Percentiles rank a stretch among this genome's conserved stretches.
These are phyloP conservation scores for Ceratobasidium sp. DNA, from an alignment of 1,284 basidiomycete species.

Conservation along the genomic window DNA sequence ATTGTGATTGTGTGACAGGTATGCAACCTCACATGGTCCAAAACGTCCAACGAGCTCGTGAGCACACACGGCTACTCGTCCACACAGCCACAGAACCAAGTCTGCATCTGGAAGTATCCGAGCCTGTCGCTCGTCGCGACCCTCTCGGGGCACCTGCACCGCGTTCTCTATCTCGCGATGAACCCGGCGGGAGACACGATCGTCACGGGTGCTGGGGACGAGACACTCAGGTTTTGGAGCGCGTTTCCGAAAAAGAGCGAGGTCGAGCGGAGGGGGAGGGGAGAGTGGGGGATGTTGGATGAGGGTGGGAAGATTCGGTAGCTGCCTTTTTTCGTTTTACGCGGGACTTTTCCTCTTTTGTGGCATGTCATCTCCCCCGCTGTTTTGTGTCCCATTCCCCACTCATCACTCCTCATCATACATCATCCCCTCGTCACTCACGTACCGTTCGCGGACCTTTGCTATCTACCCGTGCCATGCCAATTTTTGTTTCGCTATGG, in stretches of 20 bases:
- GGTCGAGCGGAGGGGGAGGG: slow-evolving; percentile 60
- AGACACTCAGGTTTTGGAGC: slow-evolving; percentile 97
- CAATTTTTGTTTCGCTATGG: slow-evolving; percentile 39
- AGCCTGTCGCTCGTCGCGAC: slow-evolving; percentile 93
- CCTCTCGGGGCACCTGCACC: slow-evolving; percentile 92
- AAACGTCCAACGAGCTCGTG: slow-evolving; percentile 95
- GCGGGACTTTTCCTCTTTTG: neutral
- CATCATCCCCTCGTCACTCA: neutral
- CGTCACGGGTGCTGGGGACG: slow-evolving; percentile 97
- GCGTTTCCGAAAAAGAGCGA: slow-evolving; percentile 76
- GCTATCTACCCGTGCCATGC: slow-evolving; percentile 24
- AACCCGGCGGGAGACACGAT: slow-evolving; percentile 97
- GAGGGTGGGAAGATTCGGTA: slow-evolving; percentile 72
- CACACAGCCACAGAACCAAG: slow-evolving; percentile 95
- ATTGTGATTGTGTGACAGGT: slow-evolving; percentile 65
- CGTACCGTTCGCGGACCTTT: neutral
- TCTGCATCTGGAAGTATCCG: slow-evolving; percentile 96
- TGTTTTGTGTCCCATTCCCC: slow-evolving; percentile 20
- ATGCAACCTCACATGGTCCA: slow-evolving; percentile 96
- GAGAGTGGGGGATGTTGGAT: slow-evolving; percentile 66
- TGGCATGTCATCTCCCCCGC: neutral
- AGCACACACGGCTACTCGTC: slow-evolving; percentile 98
- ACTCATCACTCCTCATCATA: slow-evolving; percentile 4
- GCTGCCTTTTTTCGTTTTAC: slow-evolving; percentile 1
- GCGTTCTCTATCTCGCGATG: slow-evolving; percentile 96